Evolutionary conservation across 371 early-diverging fungal species (phyloP), one percentile per base, ranked within the genome.

Genomic region (Ecytonucleospora hepatopenaei): DNA sequence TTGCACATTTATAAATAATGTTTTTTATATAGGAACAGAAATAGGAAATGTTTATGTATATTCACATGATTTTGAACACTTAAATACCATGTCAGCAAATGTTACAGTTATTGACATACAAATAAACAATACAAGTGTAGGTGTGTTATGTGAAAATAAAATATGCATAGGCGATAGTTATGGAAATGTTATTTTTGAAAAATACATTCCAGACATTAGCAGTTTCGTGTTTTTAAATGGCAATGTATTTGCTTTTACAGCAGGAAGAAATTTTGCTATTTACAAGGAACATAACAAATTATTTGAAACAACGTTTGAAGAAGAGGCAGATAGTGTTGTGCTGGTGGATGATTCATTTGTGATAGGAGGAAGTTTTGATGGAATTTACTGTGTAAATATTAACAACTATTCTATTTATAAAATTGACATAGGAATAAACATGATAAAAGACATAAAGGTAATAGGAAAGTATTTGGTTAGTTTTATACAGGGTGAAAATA

Each of bases 281-380:
- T 59, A 53, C 28, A 70, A 71, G 30, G 35, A 47, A 48, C 35
- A 12, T n/a, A 60, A n/a, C 27, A 31, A 63, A 19, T 54, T 74
- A 21, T 54, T 62, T 0, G 71, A 64, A 54, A 24, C 49, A 40
- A 19, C 8, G 16, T 21, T 62, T 32, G 71, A 64, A 19, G 68
- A 54, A 12, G 40, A 2, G 16, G 54, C 59, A 15, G 68, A 67
- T 16, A 31, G 34, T 8, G 24, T 67, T 35, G 33, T 23, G n/a
- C 56, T 62, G 30, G 49, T 64, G 34, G 65, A 67, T 23, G 67
- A 57, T 48, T 55, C 62, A 40, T 67, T 74, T 56, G 57, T 71
- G 16, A 32, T 71, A 53, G 71, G 65, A 3, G 75, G 75, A 23
- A 31, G 53, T 23, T 74, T 71, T 53, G 51, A 65, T 16, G 48